These are phyloP conservation scores for Metschnikowia drakensbergensis DNA, from an alignment of 805 yeast species.

Conservation along the genomic window DNA sequence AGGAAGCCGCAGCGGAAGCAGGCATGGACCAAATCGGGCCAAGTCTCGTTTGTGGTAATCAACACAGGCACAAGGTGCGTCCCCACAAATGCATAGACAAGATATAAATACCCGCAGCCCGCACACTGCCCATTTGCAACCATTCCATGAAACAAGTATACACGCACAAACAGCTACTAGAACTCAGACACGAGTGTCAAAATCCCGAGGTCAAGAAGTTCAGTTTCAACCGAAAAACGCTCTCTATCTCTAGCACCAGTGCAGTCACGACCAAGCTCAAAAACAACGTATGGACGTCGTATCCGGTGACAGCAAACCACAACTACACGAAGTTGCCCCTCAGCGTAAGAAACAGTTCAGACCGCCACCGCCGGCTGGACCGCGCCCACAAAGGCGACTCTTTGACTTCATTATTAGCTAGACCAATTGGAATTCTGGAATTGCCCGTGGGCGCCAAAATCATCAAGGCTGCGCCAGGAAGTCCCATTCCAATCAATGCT, in stretches of 20 bases:
- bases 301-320: slow-evolving; percentile 3
- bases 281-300: slow-evolving; percentile 3
- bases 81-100: neutral
- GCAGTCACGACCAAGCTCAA: neutral
- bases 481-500: slow-evolving; percentile 28
- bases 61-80: neutral
- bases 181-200: slow-evolving; percentile 16
- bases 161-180: slow-evolving; percentile 8
- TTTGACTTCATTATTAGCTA: neutral
- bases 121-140: slow-evolving; percentile 5
- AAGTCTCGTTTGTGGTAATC: neutral
- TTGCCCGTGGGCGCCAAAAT: slow-evolving; percentile 17
- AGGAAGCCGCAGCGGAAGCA: too few species aligned
- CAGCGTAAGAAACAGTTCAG: neutral
- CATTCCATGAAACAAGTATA: slow-evolving; percentile 11
- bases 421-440: slow-evolving; percentile 4
- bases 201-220: slow-evolving; percentile 4
- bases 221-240: neutral
- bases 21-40: neutral
- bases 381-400: neutral
- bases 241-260: neutral
- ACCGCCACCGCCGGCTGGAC: slow-evolving; percentile 1
- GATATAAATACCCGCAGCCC: slow-evolving; percentile 1
- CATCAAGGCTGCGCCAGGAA: slow-evolving; percentile 25
- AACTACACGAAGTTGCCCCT: slow-evolving; percentile 4